Percentiles rank a stretch among this genome's conserved stretches.
Evolutionary conservation across 371 early-diverging fungal genomes (phyloP).

Genomic region (Circinella minor): DNA sequence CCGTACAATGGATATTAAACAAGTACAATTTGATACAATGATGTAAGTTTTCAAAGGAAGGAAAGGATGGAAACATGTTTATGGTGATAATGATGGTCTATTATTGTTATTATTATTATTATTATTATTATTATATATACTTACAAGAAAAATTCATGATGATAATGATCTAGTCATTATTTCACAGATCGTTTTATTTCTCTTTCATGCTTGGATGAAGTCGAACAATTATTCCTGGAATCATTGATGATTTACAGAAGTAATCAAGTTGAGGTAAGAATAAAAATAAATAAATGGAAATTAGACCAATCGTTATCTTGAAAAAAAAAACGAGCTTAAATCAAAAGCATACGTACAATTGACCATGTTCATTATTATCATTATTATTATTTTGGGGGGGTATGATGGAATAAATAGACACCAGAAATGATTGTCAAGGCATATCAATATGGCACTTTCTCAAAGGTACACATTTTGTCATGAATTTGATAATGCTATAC

Average conservation of each 20-base stretch:
- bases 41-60: conserved; percentile 45
- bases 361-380: too few species aligned
- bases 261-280: conserved; percentile 70
- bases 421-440: conserved; percentile 89
- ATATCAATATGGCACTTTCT: conserved; percentile 84
- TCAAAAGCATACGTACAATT: too few species aligned
- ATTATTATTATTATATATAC: not conserved
- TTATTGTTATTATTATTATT: not conserved
- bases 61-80: not conserved
- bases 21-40: conserved; percentile 89
- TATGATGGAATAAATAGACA: conserved; percentile 50
- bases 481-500: too few species aligned
- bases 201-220: conserved; percentile 58
- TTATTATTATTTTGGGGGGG: too few species aligned
- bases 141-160: not conserved
- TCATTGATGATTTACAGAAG: conserved; percentile 76
- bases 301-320: too few species aligned
- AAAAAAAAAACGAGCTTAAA: not conserved
- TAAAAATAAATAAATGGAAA: not conserved
- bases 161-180: conserved; percentile 49
- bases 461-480: conserved; percentile 63
- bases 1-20: conserved; percentile 83
- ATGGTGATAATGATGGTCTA: not conserved
- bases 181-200: conserved; percentile 69
- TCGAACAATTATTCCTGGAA: conserved; percentile 58